These are phyloP conservation scores for Ambrosia hybrid DNA, from an alignment of 140 eudicot species.

Conservation along the genomic window DNA sequence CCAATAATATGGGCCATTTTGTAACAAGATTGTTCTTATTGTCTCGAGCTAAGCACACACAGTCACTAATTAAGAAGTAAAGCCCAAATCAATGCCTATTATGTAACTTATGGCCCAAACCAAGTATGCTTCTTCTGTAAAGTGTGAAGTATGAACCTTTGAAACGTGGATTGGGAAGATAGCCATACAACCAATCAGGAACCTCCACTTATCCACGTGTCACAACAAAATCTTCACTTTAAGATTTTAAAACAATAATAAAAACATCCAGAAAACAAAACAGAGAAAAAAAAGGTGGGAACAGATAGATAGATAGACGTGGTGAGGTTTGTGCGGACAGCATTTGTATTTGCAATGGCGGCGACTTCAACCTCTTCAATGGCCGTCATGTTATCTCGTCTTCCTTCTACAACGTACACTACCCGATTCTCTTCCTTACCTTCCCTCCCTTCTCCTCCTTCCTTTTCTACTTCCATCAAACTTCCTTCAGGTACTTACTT, in stretches of 20 bases:
- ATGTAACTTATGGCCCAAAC: slow-evolving; percentile 15
- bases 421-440: slow-evolving; percentile 55
- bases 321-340: slow-evolving; percentile 21
- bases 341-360: slow-evolving; percentile 20
- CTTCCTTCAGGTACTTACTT: slow-evolving; percentile 50
- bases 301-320: slow-evolving; percentile 4
- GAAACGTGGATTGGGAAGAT: slow-evolving; percentile 67
- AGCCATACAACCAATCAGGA: slow-evolving; percentile 49
- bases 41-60: too few relatives aligned
- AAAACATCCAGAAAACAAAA: slow-evolving; percentile 1
- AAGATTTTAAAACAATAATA: slow-evolving; percentile 17
- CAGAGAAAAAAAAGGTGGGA: neutral
- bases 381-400: slow-evolving; percentile 55
- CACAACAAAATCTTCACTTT: slow-evolving; percentile 30
- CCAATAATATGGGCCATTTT: neutral
- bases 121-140: neutral
- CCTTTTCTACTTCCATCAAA: slow-evolving; percentile 42
- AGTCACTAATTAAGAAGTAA: too few relatives aligned
- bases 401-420: slow-evolving; percentile 32
- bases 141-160: slow-evolving; percentile 20
- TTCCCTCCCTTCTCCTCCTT: slow-evolving; percentile 56
- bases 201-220: slow-evolving; percentile 49
- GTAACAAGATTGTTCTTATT: neutral
- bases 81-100: neutral
- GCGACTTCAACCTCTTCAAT: slow-evolving; percentile 56